Evolutionary conservation across 2,329 filamentous ascomycete species (phyloP), one percentile per base, ranked within the genome.

Genomic region (Hypoxylon sp.): DNA sequence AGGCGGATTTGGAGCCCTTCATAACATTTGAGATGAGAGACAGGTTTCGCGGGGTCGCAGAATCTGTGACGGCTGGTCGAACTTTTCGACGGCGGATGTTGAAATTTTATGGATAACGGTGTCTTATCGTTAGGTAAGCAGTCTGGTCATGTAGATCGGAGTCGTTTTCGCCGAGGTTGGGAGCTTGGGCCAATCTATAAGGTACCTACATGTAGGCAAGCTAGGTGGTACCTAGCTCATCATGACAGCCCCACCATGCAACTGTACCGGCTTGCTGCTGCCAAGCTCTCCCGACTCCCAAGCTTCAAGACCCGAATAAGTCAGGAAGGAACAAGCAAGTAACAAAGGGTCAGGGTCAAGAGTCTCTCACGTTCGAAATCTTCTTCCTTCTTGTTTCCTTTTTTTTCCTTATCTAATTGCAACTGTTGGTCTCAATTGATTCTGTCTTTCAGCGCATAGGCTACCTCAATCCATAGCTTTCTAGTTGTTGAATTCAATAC

Each of bases 1-100:
- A 77, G 51, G 72, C 63, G 50, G 74, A 54, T 30, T 58, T 72
- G 12, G 74, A 65, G 25, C 70, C 56, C 69, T 63, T 76, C 76
- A 77, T 77, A 68, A 67, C 71, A 71, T 72, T 27, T 7, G 54
- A 32, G 11, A n/a, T 34, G 14, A 11, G 32, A 51, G 59, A 54
- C 46, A 29, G 47, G 47, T 34, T 25, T 63, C 27, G 34, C 32
- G 37, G 53, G n/a, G 48, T 47, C 12, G 53, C 27, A 48, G 37
- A 51, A 32, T 32, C n/a, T 25, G 7, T 30, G 14, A 11, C 11
- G 39, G 14, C 48, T 19, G 34, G 11, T 51, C 14, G 43, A 32
- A 32, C 30, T 56, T 29, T 11, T 50, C 5, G 19, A 29, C 14
- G 46, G 30, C 30, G 27, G 19, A 12, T 37, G 23, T 14, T 27